Base-by-base conservation (phyloP, 768 basidiomycete species). In the Serendipita sp. region DNA sequence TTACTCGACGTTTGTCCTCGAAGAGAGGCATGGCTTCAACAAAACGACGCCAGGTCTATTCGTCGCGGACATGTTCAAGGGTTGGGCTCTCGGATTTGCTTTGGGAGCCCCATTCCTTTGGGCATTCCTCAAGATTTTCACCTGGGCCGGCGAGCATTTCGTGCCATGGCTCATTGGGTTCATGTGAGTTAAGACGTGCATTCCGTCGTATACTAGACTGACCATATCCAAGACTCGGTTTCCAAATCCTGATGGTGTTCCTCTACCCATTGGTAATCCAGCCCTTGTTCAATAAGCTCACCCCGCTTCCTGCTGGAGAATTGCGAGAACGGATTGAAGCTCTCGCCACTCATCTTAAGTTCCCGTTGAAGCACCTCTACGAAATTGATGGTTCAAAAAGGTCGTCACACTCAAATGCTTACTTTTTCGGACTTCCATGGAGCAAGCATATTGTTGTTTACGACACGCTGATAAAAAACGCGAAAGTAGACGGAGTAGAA, bases 371-470 rank as follows among this genome's bases (percentile, higher is more conserved):
- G 71, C 88, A 94, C 73, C 74, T 99, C 63, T 98, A 95, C 73
- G 92, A 96, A 73, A 97, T 98, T 69, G 94, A 98, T 72, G 96
- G 96, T 34, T 92, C 89, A 41, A 96, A 96, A 77, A 84, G 95
- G 56, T 91, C 88, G 74, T 88, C 90, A 2, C 95, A 99, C 75
- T 89, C 86, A 69, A 97, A 97, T 69, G 94, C 94, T n/a, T 98
- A 96, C 77, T 97, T 97, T 79, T 97, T 92, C 68, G 95, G 95
- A 66, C 81, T 97, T 11, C 95, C 94, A 1, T 94, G 92, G 88
- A 88, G 85, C 76, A 93, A 93, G 69, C 91, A 93, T 75, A 91
- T 95, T 68, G 92, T 98, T 73, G 88, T 99, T 71, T 99, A 92
- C 70, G 96, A 99, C 70, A 98, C 95, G 0, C 81, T 99, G 68